These are phyloP conservation scores for Lasiosphaeriaceae sp. DNA, from an alignment of 495 filamentous ascomycete genomes.

Conservation along the genomic window DNA sequence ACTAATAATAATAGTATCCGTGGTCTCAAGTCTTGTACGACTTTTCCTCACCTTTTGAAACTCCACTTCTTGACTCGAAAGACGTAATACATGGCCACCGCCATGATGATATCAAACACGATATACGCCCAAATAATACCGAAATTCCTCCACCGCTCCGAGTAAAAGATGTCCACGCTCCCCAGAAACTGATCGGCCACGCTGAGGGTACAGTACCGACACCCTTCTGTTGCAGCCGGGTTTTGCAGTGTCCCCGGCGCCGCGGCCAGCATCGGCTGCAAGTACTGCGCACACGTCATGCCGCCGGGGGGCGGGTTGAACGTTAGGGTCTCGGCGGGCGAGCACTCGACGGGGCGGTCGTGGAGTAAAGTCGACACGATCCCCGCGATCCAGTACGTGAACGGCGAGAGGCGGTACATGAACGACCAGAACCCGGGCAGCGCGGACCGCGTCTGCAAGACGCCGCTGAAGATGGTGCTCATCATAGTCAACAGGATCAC, in stretches of 20 bases:
- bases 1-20: too few relatives aligned
- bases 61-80: conserved; percentile 40
- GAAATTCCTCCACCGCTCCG: conserved; percentile 51
- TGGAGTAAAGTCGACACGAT: conserved; percentile 54
- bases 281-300: conserved; percentile 26
- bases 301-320: conserved; percentile 48
- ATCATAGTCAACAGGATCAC: conserved; percentile 61
- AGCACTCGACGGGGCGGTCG: conserved; percentile 47
- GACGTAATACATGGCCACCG: conserved; percentile 50
- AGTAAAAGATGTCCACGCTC: conserved; percentile 42
- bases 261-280: conserved; percentile 11
- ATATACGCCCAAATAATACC: conserved; percentile 54
- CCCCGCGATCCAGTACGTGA: conserved; percentile 58
- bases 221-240: conserved; percentile 35
- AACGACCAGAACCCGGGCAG: conserved; percentile 70
- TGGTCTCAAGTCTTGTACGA: too few relatives aligned
- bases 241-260: conserved; percentile 44
- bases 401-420: conserved; percentile 65
- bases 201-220: conserved; percentile 43
- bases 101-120: conserved; percentile 46
- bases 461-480: conserved; percentile 50
- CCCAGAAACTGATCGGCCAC: conserved; percentile 49
- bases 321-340: conserved; percentile 47
- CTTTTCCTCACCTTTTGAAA: too few relatives aligned
- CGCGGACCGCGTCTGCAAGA: conserved; percentile 35